A percentile compares a stretch with the other conserved stretches of the same genome.
Evolutionary conservation across 164 flowering plant genomes (phyloP).

Genomic region (Aristolochia contorta): DNA sequence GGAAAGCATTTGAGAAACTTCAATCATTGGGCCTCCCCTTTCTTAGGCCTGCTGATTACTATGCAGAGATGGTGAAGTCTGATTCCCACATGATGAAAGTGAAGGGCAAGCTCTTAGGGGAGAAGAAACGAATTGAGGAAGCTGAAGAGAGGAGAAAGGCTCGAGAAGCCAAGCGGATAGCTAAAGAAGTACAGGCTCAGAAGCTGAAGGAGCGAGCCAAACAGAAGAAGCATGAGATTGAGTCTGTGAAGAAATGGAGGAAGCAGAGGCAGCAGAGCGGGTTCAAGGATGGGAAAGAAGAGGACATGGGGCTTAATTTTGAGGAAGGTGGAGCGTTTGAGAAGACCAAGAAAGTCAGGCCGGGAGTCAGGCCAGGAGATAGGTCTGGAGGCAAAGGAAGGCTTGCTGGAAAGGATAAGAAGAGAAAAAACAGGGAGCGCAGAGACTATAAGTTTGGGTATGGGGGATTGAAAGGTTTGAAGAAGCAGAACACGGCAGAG

Average conservation of each 20-base stretch:
- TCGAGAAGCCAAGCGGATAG: conserved; percentile 63
- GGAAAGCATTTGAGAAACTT: conserved; percentile 52
- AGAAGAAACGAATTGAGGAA: conserved; percentile 73
- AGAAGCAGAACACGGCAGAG: conserved; percentile 76
- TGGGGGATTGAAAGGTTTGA: conserved; percentile 65
- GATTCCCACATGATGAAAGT: conserved; percentile 83
- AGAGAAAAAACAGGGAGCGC: conserved; percentile 23
- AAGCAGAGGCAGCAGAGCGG: conserved; percentile 84
- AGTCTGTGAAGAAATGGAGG: conserved; percentile 91
- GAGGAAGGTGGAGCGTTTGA: conserved; percentile 58
- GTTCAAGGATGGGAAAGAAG: conserved; percentile 27
- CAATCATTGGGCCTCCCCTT: conserved; percentile 68
- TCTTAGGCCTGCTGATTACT: conserved; percentile 81
- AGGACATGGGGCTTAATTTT: conserved; percentile 34
- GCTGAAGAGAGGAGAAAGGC: conserved; percentile 89
- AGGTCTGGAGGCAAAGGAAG: conserved; percentile 68
- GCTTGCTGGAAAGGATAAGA: conserved; percentile 23
- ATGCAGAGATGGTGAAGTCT: conserved; percentile 90
- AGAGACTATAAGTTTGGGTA: conserved; percentile 42
- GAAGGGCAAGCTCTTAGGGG: conserved; percentile 61
- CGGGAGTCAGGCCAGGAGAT: conserved; percentile 71
- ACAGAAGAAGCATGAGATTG: conserved; percentile 73
- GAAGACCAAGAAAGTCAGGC: conserved; percentile 54
- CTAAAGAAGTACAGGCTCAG: conserved; percentile 78
- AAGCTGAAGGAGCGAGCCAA: conserved; percentile 74